phyloP scores from a whole-genome alignment of 179 eudicot genomes.

The Heliamphora pulchella region DNA sequence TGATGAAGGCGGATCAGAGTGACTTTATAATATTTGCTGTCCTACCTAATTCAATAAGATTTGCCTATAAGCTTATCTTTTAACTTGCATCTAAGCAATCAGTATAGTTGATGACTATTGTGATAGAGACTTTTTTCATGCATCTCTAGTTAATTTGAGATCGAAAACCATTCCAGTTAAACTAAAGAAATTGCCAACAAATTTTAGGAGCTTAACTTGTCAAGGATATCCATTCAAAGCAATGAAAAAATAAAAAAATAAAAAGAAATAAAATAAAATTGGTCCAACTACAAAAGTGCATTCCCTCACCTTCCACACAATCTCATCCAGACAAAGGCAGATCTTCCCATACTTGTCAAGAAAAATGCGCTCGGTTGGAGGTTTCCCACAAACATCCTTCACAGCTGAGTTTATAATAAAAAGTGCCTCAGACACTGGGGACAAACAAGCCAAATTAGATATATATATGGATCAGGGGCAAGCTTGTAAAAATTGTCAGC shows the following conservation, averaged over 20 bases:
- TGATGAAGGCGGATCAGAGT: too few relatives aligned
- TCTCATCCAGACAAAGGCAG: constrained; percentile 91
- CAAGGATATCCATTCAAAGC: background rate
- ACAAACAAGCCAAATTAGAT: constrained; percentile 14
- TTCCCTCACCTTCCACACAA: constrained; percentile 82
- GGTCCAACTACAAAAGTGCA: background rate
- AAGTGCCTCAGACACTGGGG: constrained; percentile 76
- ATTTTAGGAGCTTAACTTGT: background rate
- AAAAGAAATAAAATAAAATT: background rate
- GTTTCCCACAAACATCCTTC: constrained; percentile 92
- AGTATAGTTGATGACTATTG: too few relatives aligned
- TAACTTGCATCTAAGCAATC: too few relatives aligned
- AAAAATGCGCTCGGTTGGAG: constrained; percentile 88
- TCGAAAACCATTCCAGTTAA: too few relatives aligned
- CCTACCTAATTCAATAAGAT: too few relatives aligned
- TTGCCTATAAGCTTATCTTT: too few relatives aligned
- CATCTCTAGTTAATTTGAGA: too few relatives aligned
- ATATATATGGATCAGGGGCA: background rate
- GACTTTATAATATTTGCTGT: too few relatives aligned
- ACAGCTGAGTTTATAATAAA: constrained; percentile 66
- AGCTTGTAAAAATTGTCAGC: background rate
- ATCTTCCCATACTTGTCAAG: constrained; percentile 92
- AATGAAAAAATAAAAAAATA: background rate
- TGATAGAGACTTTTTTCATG: too few relatives aligned
- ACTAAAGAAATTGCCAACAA: background rate